Base-by-base conservation (phyloP, 1,139 yeast genomes). In the Suhomyces panamericanus region DNA sequence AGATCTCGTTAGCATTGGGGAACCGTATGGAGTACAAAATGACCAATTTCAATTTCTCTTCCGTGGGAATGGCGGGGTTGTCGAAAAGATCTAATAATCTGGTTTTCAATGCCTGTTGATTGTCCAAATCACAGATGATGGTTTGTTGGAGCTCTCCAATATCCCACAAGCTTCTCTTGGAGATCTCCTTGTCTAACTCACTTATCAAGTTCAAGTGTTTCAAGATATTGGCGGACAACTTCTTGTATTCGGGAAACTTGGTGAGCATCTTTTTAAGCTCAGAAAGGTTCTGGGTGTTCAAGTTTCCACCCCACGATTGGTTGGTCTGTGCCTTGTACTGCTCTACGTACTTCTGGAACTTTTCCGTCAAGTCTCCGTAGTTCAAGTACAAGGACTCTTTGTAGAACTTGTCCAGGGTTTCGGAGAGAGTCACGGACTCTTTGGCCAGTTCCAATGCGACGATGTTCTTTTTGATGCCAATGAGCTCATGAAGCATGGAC, bases 361-460 rank as follows among this genome's bases (percentile, higher is more conserved):
- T 80, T 35, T 91, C 96, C 27, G 97, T 95, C 45, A 93, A 73
- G 62, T 93, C 98, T 27, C 99, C 99, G 67, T 91, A 95, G 63
- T 93, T 93, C 53, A 87, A 73, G 59, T 81, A 89, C 89, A 89
- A 86, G 4, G 95, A 77, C 48, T 87, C 90, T 35, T 74, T 71
- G 64, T 80, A 93, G 58, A 93, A 93, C 16, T 75, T 67, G 62
- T 93, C 99, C 51, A 83, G 86, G 15, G 59, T 54, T 28, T 68
- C 69, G 9, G 67, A 60, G 41, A 87, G 67, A 1, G 85, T 85
- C 16, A 85, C 79, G 40, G 72, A 65, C 31, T 82, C 87, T 15
- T 75, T 55, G 7, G 78, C 58, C 4, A 75, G 69, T 1, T 73
- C 69, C 43, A 91, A 64, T 51, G 82, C 84, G 3, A 89, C 96